phyloP scores from a whole-genome alignment of 2,329 filamentous ascomycete species.

The Fusarium gaditjirri region DNA sequence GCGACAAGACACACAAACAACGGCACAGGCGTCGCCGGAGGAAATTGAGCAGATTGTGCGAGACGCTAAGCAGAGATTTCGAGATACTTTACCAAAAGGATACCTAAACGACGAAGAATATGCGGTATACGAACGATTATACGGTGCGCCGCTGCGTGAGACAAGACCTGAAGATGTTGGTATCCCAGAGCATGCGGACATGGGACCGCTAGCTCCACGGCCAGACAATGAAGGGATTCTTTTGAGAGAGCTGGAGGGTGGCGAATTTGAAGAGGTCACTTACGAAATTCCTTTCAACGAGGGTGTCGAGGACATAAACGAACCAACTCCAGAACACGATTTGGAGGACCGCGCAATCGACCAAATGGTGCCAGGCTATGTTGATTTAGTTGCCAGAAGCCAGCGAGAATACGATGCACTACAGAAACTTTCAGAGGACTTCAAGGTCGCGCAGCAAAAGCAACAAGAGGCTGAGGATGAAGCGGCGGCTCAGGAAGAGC shows the following conservation, averaged over 20 bases:
- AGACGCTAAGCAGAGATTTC: constrained; percentile 77
- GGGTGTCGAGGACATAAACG: constrained; percentile 38
- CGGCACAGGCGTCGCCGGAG: constrained; percentile 24
- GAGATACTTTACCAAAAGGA: constrained; percentile 78
- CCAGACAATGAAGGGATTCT: constrained; percentile 56
- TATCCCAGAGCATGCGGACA: constrained; percentile 55
- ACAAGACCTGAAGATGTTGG: constrained; percentile 69
- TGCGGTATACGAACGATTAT: constrained; percentile 80
- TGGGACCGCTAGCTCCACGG: constrained; percentile 41
- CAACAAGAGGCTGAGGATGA: constrained; percentile 45
- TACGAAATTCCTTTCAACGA: constrained; percentile 50
- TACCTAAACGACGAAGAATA: constrained; percentile 78
- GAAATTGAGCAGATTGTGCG: constrained; percentile 73
- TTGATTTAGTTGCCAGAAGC: constrained; percentile 62
- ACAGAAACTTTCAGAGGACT: constrained; percentile 67
- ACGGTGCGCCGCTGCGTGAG: constrained; percentile 77
- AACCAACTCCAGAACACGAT: background rate
- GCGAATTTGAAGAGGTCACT: constrained; percentile 70
- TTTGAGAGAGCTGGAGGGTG: constrained; percentile 65
- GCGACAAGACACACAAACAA: constrained; percentile 33
- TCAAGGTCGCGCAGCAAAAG: constrained; percentile 57
- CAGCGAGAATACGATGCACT: constrained; percentile 66
- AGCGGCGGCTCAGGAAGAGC: constrained; percentile 49
- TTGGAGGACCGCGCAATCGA: constrained; percentile 33
- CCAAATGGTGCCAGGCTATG: constrained; percentile 52